phyloP scores from a whole-genome alignment of 2,329 filamentous ascomycete species.

The Xylaria sp. region DNA sequence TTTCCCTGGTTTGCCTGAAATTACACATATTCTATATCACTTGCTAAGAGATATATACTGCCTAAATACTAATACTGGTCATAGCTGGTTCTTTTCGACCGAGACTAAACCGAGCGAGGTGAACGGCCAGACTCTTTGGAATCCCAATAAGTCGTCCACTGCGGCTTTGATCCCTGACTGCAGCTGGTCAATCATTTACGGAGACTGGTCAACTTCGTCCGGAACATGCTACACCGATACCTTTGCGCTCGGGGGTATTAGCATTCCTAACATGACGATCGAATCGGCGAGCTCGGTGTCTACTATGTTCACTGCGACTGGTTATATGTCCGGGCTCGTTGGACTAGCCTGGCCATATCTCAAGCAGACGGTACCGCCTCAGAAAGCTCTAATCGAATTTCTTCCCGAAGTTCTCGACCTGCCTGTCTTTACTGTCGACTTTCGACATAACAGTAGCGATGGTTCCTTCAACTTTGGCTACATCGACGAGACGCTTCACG shows the following conservation, averaged over 20 bases:
- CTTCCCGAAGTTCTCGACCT: slow-evolving; percentile 55
- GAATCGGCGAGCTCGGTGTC: slow-evolving; percentile 60
- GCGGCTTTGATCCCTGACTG: slow-evolving; percentile 55
- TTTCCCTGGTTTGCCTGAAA: not conserved
- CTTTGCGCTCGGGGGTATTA: slow-evolving; percentile 58
- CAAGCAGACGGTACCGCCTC: slow-evolving; percentile 57
- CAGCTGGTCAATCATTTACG: slow-evolving; percentile 62
- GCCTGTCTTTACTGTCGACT: slow-evolving; percentile 62
- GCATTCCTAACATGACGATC: slow-evolving; percentile 58
- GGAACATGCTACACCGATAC: slow-evolving; percentile 65
- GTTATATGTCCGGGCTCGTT: slow-evolving; percentile 61
- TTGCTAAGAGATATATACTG: slow-evolving; percentile 22
- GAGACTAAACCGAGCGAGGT: slow-evolving; percentile 60
- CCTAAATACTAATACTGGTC: slow-evolving; percentile 17
- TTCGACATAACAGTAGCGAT: slow-evolving; percentile 60
- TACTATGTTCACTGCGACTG: slow-evolving; percentile 56
- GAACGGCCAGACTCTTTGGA: slow-evolving; percentile 56
- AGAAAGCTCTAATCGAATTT: slow-evolving; percentile 59
- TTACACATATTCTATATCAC: not conserved
- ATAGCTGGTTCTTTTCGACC: slow-evolving; percentile 66
- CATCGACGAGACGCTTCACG: slow-evolving; percentile 55
- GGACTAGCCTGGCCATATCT: slow-evolving; percentile 62
- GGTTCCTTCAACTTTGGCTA: slow-evolving; percentile 62
- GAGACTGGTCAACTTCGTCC: slow-evolving; percentile 54
- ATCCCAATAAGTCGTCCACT: slow-evolving; percentile 59